Evolutionary conservation across 2,329 filamentous ascomycete species (phyloP).

Genomic region (Thelonectria discophora): DNA sequence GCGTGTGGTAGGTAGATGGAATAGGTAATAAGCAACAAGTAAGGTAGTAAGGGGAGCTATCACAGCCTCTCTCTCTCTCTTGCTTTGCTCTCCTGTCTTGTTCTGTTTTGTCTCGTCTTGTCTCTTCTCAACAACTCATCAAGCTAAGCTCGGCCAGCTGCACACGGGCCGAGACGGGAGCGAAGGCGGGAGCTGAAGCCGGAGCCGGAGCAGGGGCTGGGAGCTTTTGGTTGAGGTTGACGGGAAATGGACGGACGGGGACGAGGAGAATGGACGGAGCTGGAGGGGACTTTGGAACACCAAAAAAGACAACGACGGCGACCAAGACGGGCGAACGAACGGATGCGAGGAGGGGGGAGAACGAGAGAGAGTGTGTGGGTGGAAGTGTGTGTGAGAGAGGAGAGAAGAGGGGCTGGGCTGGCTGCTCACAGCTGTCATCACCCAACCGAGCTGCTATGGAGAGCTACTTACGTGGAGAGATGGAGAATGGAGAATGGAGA

Average conservation of each 20-base stretch:
- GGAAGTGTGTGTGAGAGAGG: not conserved
- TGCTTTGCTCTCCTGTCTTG: conserved; percentile 1
- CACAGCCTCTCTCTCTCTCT: no score
- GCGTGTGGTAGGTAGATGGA: conserved; percentile 12
- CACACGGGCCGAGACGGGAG: conserved; percentile 8
- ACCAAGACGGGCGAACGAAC: conserved; percentile 8
- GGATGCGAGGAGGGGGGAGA: conserved; percentile 15
- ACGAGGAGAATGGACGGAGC: conserved; percentile 3
- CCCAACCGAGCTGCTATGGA: not conserved
- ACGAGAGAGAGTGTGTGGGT: not conserved
- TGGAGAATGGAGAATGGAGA: not conserved
- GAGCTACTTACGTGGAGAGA: conserved; percentile 1
- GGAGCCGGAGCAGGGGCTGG: conserved; percentile 1
- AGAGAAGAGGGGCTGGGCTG: not conserved
- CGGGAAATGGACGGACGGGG: not conserved
- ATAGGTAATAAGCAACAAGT: not conserved
- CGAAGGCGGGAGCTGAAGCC: not conserved
- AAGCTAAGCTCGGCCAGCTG: conserved; percentile 6
- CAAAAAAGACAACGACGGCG: conserved; percentile 12
- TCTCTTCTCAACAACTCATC: not conserved
- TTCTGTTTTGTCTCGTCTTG: not conserved
- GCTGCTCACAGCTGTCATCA: not conserved
- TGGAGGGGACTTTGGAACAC: conserved; percentile 3
- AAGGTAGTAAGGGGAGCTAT: not conserved
- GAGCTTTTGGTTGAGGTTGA: no score